Conservation (phyloP, 2,329 filamentous ascomycete species). For the Neocucurbitaria cava region DNA sequence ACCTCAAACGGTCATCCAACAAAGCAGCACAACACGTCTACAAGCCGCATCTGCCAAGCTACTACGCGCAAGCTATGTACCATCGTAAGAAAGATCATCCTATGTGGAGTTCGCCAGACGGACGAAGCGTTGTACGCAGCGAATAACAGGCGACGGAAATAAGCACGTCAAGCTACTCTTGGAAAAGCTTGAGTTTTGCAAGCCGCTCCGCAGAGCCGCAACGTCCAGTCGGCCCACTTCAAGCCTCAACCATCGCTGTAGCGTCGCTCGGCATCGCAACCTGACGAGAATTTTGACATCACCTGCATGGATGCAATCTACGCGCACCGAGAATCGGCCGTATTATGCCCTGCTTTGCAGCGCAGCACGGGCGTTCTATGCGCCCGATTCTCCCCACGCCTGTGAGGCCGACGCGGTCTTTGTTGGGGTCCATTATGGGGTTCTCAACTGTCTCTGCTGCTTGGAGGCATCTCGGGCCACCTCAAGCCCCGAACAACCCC, state of each 20-base stretch:
- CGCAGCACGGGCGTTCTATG: constrained; percentile 9
- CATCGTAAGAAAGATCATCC: too few relatives aligned
- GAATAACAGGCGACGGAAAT: constrained; percentile 1
- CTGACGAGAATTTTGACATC: constrained; percentile 14
- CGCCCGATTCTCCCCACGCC: constrained; percentile 21
- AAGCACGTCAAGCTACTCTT: constrained; percentile 15
- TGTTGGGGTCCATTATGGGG: constrained; percentile 11
- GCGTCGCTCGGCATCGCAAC: constrained; percentile 21
- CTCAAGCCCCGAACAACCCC: constrained; percentile 14
- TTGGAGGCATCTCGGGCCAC: constrained; percentile 1
- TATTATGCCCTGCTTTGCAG: constrained; percentile 1
- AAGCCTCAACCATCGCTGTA: constrained; percentile 16
- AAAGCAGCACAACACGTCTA: not conserved
- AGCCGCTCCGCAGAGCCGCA: constrained; percentile 2
- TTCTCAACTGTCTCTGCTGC: not conserved
- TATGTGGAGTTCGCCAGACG: not conserved
- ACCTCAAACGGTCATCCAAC: too few relatives aligned
- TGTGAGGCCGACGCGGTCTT: constrained; percentile 8
- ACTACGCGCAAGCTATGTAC: too few relatives aligned
- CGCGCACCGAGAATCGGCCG: constrained; percentile 15
- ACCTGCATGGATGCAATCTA: constrained; percentile 20
- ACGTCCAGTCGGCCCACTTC: constrained; percentile 11
- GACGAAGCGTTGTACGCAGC: not conserved
- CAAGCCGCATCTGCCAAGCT: not conserved
- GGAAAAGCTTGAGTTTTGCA: constrained; percentile 1